A percentile compares a stretch with the other conserved stretches of the same genome.
Evolutionary conservation across 306 rosid species (phyloP).

Genomic region (Sphenostylis stenocarpa): DNA sequence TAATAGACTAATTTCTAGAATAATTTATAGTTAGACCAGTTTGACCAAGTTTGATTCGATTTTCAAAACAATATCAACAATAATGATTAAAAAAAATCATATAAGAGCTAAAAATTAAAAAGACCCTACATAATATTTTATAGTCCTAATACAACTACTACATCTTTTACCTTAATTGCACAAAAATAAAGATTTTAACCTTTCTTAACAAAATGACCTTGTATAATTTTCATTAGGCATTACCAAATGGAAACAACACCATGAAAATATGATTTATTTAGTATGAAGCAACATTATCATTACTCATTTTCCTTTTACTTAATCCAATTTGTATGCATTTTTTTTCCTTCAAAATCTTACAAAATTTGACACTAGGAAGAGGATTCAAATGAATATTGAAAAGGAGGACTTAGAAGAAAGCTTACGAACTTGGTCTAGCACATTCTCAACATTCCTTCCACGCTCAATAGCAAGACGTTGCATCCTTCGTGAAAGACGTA

Average conservation of each 20-base stretch:
- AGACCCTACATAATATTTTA: too few species aligned
- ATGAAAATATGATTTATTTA: background rate
- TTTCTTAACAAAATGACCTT: background rate
- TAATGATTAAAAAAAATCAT: too few species aligned
- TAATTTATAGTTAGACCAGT: too few species aligned
- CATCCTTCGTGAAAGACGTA: slow-evolving; percentile 79
- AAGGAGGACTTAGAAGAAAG: background rate
- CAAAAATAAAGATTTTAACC: background rate
- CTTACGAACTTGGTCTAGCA: slow-evolving; percentile 74
- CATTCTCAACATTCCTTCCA: slow-evolving; percentile 67
- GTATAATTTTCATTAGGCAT: background rate
- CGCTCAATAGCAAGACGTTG: slow-evolving; percentile 66
- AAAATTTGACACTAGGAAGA: background rate
- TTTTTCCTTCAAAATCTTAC: background rate
- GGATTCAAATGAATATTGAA: background rate
- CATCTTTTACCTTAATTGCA: background rate
- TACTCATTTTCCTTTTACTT: background rate
- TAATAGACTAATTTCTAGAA: too few species aligned
- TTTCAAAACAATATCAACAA: too few species aligned
- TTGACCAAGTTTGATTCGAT: too few species aligned
- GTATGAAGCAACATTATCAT: too few species aligned
- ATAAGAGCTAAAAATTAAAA: too few species aligned
- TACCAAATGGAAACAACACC: background rate
- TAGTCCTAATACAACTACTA: too few species aligned
- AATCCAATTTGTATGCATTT: background rate